These are phyloP conservation scores for Phytophthora constricta DNA, from an alignment of 352 stramenopile genomes.

Conservation along the genomic window DNA sequence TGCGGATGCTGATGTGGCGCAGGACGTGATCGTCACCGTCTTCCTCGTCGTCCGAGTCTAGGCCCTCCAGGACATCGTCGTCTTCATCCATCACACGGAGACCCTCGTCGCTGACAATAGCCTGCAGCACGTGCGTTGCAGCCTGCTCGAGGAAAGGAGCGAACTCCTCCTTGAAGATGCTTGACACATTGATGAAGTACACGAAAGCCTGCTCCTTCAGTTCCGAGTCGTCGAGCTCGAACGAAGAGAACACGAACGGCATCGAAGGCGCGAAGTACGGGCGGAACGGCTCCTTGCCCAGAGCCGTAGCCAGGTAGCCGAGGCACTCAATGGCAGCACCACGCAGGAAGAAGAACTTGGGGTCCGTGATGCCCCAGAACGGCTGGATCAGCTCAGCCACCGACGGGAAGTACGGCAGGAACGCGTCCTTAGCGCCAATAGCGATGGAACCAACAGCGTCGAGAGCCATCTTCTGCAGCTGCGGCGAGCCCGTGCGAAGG, in stretches of 20 bases:
- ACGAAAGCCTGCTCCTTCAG: slow-evolving; percentile 98
- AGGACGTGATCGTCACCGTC: slow-evolving; percentile 73
- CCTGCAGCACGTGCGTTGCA: slow-evolving; percentile 70
- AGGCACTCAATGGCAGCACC: slow-evolving; percentile 98
- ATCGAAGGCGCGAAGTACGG: slow-evolving; percentile 95
- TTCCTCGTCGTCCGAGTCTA: slow-evolving; percentile 85
- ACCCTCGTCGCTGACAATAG: slow-evolving; percentile 81
- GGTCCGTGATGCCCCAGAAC: slow-evolving; percentile 93
- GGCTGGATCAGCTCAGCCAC: slow-evolving; percentile 88
- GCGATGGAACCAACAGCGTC: slow-evolving; percentile 96
- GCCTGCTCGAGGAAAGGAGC: slow-evolving; percentile 90
- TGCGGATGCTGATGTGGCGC: slow-evolving; percentile 88
- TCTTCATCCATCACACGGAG: slow-evolving; percentile 78
- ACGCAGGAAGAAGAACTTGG: slow-evolving; percentile 93
- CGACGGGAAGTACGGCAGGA: slow-evolving; percentile 95
- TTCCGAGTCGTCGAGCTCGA: slow-evolving; percentile 94
- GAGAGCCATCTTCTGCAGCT: slow-evolving; percentile 97
- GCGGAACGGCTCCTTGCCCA: slow-evolving; percentile 95
- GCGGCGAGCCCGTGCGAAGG: slow-evolving; percentile 91
- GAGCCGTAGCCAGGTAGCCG: slow-evolving; percentile 97
- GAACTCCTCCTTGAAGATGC: slow-evolving; percentile 98
- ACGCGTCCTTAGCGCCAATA: slow-evolving; percentile 96
- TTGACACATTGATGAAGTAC: slow-evolving; percentile 98
- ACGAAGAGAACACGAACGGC: slow-evolving; percentile 94
- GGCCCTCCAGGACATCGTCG: slow-evolving; percentile 68